Conservation (phyloP, 305 asterid genomes). For the Ilex paraguariensis region DNA sequence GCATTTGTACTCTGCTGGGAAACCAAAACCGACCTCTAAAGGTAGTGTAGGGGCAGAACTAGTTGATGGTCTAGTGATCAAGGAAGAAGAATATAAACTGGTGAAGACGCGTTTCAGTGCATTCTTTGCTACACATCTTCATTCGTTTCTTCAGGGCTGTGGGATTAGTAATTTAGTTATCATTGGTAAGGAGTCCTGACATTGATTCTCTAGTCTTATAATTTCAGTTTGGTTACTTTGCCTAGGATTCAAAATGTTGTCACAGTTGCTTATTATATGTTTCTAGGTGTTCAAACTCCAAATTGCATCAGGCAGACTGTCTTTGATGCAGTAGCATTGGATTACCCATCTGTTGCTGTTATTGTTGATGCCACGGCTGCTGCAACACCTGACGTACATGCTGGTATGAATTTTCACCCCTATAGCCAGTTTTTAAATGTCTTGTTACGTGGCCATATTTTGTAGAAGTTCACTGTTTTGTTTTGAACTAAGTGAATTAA, state of each 20-base stretch:
- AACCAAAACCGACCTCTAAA: slow-evolving; percentile 67
- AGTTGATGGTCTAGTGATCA: slow-evolving; percentile 63
- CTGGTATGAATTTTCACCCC: slow-evolving; percentile 28
- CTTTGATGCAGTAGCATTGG: slow-evolving; percentile 79
- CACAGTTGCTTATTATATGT: slow-evolving; percentile 5
- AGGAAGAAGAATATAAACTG: slow-evolving; percentile 76
- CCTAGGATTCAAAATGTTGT: neutral
- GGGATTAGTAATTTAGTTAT: slow-evolving; percentile 47
- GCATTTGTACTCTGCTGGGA: slow-evolving; percentile 46
- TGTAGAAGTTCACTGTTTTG: too few species aligned
- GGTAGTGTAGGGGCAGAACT: slow-evolving; percentile 73
- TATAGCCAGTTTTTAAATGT: too few species aligned
- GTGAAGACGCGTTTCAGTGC: slow-evolving; percentile 92
- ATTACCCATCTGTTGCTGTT: slow-evolving; percentile 55
- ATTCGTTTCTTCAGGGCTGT: slow-evolving; percentile 62
- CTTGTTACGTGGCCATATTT: too few species aligned
- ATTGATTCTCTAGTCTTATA: neutral
- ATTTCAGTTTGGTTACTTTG: neutral
- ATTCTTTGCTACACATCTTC: slow-evolving; percentile 77
- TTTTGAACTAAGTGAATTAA: too few species aligned
- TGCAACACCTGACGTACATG: slow-evolving; percentile 70
- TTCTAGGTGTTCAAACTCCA: slow-evolving; percentile 89
- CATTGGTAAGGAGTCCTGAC: slow-evolving; percentile 38
- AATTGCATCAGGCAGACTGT: slow-evolving; percentile 82
- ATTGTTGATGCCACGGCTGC: slow-evolving; percentile 86